Evolutionary conservation across 345 rosid species (phyloP), one percentile per base, ranked within the genome.

Genomic region (Populus nigra): DNA sequence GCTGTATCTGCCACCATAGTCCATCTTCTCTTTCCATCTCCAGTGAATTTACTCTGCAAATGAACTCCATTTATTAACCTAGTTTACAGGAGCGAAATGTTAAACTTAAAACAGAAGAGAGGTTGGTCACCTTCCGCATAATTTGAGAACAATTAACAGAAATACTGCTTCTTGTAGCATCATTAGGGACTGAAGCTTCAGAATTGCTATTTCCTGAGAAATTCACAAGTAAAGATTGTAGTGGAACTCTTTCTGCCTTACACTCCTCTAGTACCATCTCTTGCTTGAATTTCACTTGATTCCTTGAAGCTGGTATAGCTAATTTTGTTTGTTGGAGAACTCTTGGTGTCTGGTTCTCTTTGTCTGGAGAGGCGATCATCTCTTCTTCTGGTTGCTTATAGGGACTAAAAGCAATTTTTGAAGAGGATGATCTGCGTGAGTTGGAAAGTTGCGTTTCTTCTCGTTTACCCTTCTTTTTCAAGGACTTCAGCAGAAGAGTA

Each of bases 1-100:
- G 87, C 77, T 27, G 88, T 85, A 80, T 93, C 97, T 76, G 86
- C 87, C 53, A 96, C 88, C 90, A 96, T 83, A 68, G 83, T 90
- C 97, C 98, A 96, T 68, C 77, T 88, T 83, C 77, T 88, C 77
- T 77, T 90, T 73, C 76, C 84, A 78, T 81, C 76, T 73, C 73
- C 85, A 79, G 45, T 77, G 50, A 83, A 81, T 57, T 84, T 79
- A 50, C 76, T 79, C 97, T 93, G 88, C 79, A 84, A 78, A 75
- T 73, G 23, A 65, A 33, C 55, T 72, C 79, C 27, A 62, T 5
- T 81, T 73, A 61, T 6, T 22, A 69, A 23, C 57, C 25, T 25
- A 2, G 2, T 18, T 59, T 1, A 55, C 5, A 9, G 1, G 20
- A 68, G 62, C 2, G 15, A 63, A n/a, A 27, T 17, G 35, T 10